Percentiles rank a stretch among this genome's conserved stretches.
Conservation (phyloP, 176 grass and related monocot species). For the Calamus simplicifolius region DNA sequence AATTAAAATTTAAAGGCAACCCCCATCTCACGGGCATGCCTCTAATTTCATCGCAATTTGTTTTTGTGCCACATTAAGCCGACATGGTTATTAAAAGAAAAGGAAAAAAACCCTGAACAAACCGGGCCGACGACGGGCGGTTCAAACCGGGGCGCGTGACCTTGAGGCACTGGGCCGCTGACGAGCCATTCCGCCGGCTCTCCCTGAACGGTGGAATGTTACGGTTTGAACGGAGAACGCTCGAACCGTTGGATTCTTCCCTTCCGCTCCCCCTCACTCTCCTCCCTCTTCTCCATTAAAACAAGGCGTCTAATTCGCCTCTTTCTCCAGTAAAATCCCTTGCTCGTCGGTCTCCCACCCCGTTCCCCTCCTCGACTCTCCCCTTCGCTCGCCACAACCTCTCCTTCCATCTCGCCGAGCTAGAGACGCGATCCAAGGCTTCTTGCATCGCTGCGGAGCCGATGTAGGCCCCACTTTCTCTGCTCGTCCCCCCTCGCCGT, state of each 20-base stretch:
- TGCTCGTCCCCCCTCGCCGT: neutral
- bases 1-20: no score
- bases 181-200: neutral
- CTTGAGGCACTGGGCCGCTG: no score
- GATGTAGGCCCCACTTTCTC: neutral
- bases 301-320: conserved; percentile 10
- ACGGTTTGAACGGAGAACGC: no score
- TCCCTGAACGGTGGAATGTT: neutral
- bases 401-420: conserved; percentile 28
- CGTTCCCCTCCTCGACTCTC: conserved; percentile 32
- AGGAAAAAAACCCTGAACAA: no score
- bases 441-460: neutral
- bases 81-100: no score
- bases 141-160: no score
- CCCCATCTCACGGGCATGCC: no score
- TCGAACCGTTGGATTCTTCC: no score
- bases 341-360: neutral
- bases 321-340: conserved; percentile 21
- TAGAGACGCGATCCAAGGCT: neutral
- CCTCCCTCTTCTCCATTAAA: conserved; percentile 8
- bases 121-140: no score
- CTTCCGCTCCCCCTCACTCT: neutral
- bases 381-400: conserved; percentile 68
- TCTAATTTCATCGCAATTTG: no score
- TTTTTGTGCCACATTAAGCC: no score